Conservation (phyloP, 768 basidiomycete genomes). For the Infundibulicybe gibba region DNA sequence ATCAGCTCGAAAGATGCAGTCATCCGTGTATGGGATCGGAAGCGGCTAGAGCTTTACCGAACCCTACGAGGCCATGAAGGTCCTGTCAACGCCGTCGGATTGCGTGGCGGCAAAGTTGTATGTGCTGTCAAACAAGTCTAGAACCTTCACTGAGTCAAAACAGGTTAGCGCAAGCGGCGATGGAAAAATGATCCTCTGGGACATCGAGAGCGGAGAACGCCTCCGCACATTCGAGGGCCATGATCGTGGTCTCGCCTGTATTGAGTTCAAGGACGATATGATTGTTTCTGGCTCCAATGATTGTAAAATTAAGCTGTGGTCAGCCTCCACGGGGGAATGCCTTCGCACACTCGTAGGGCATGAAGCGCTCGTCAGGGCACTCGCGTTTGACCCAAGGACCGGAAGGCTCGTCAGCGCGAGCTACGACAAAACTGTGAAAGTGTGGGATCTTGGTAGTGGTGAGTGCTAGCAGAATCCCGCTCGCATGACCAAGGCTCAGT, state of each 20-base stretch:
- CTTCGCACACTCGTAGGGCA: slow-evolving; percentile 79
- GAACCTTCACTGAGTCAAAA: not conserved
- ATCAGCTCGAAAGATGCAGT: slow-evolving; percentile 77
- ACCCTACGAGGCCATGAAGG: slow-evolving; percentile 82
- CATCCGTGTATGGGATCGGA: slow-evolving; percentile 78
- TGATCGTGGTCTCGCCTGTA: slow-evolving; percentile 87
- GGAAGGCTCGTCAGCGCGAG: slow-evolving; percentile 83
- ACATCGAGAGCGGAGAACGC: slow-evolving; percentile 69
- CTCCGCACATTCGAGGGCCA: slow-evolving; percentile 84
- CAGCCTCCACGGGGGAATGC: slow-evolving; percentile 77
- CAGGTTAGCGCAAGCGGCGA: slow-evolving; percentile 83
- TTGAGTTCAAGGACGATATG: slow-evolving; percentile 85
- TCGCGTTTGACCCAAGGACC: slow-evolving; percentile 71
- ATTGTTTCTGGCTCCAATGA: slow-evolving; percentile 91
- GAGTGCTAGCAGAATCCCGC: slow-evolving; percentile 7
- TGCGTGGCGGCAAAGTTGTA: slow-evolving; percentile 62
- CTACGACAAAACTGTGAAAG: slow-evolving; percentile 80
- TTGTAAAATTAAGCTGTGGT: slow-evolving; percentile 89
- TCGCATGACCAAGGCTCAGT: not conserved
- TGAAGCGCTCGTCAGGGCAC: slow-evolving; percentile 76
- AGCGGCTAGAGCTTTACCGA: slow-evolving; percentile 58
- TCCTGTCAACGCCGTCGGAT: slow-evolving; percentile 87
- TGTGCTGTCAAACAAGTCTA: not conserved
- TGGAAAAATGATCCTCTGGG: slow-evolving; percentile 91
- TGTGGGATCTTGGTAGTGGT: slow-evolving; percentile 77